Base-by-base conservation (phyloP, 352 stramenopile genomes). In the Globisporangium nagaii region DNA sequence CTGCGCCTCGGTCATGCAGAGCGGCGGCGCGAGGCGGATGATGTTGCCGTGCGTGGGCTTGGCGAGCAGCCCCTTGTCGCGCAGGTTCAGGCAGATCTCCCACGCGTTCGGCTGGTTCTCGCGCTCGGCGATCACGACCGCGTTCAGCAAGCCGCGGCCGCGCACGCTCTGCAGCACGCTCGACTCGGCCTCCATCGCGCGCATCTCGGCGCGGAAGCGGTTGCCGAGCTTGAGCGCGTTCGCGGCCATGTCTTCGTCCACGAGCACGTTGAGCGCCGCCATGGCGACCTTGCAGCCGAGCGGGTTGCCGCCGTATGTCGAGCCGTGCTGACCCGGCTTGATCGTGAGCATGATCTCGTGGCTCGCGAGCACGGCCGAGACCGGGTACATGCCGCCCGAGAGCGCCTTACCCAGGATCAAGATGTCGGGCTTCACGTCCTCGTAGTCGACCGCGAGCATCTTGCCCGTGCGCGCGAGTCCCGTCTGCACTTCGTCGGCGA, bases 31-130 rank as follows among this genome's bases (percentile, higher is more conserved):
- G 45, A 99, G 92, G 40, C 96, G 90, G 70, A 99, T 98, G 69
- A 98, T 98, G 76, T 99, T 98, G 60, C 93, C 95, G 68, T 99
- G 97, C 40, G 97, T 99, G 15, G 96, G 97, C 77, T 99, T 99
- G 45, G 97, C 97, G 27, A 99, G 76, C 31, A 99, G 68, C 1
- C 97, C 97, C 63, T 97, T 88, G 58, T 98, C 77, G 61, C 84
- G 93, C 70, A 99, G 84, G 47, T 88, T 84, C 45, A 99, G 65
- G 68, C 97, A 99, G 19, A 99, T 79, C 47, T 99, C 81, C 88
- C 92, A 98, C 17, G 96, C 97, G 62, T 84, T 68, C 28, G 75
- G 68, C 55, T 92, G 88, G 55, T 88, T 87, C 39, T 91, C 68
- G 53, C 96, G 82, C 56, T 94, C 84, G 36, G 87, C 87, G 71